Evolutionary conservation across 2,329 filamentous ascomycete genomes (phyloP).

Genomic region (Penicillium sp.): DNA sequence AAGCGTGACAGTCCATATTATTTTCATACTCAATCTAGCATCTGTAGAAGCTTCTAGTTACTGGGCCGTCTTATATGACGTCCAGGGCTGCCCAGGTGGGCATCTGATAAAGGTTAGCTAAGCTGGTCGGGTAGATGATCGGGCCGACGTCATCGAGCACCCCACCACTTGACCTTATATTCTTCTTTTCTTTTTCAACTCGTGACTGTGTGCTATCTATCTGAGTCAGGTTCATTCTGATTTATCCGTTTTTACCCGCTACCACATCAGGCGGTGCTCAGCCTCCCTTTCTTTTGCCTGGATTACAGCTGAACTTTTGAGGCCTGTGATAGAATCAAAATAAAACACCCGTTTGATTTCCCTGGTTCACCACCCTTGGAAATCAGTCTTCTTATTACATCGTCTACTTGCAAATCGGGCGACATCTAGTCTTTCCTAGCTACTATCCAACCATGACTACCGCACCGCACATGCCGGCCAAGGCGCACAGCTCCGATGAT

Average conservation of each 20-base stretch:
- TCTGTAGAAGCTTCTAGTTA: neutral
- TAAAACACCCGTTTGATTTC: constrained; percentile 8
- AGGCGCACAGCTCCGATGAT: constrained; percentile 34
- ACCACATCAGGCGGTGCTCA: constrained; percentile 5
- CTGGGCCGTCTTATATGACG: neutral
- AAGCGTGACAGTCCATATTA: neutral
- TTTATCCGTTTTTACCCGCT: neutral
- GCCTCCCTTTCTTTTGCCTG: constrained; percentile 2
- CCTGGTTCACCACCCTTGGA: neutral
- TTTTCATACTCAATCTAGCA: neutral
- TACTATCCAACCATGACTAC: constrained; percentile 19
- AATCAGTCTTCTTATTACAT: constrained; percentile 11
- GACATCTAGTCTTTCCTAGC: constrained; percentile 1
- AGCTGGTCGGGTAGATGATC: constrained; percentile 10
- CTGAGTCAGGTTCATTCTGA: constrained; percentile 7
- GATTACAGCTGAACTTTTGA: constrained; percentile 7
- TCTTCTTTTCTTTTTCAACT: constrained; percentile 5
- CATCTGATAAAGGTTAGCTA: neutral
- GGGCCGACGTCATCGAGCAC: constrained; percentile 27
- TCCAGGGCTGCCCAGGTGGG: too few relatives aligned
- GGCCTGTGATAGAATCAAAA: constrained; percentile 3
- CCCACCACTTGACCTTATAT: constrained; percentile 17
- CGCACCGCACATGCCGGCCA: constrained; percentile 26
- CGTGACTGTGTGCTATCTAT: constrained; percentile 6
- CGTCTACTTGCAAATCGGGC: constrained; percentile 21